Base-by-base conservation (phyloP, 1,284 basidiomycete genomes). In the Pholiota adiposa region DNA sequence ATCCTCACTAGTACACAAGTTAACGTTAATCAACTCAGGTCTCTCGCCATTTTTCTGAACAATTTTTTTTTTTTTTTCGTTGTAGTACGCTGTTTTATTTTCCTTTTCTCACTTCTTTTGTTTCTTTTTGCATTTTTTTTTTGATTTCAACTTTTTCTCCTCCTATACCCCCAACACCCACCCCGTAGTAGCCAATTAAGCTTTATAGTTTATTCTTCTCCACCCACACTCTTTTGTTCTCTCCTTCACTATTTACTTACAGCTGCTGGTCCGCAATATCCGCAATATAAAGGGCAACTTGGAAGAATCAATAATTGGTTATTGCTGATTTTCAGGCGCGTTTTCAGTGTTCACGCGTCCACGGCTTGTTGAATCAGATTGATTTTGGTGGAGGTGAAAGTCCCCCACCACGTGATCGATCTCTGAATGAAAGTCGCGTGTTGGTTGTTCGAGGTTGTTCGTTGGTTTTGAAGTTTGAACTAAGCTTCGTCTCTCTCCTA, bases 371-470 rank as follows among this genome's bases (percentile, higher is more conserved):
- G n/a, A n/a, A n/a, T n/a, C n/a, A n/a, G n/a, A n/a, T n/a, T n/a
- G n/a, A n/a, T n/a, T n/a, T n/a, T n/a, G n/a, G n/a, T n/a, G n/a
- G n/a, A n/a, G n/a, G n/a, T n/a, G n/a, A 46, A 21, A 34, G 21
- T 27, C 14, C 27, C 5, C 6, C 36, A 38, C 6, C 54, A 56
- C 54, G 33, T 56, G 54, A 44, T 23, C 23, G 19, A 33, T 48
- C 31, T n/a, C 27, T 49, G 34, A 40, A 40, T 19, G 43, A 56
- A 49, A 58, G 65, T 67, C 67, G 69, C 64, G 67, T 69, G 69
- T 66, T 65, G 38, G 52, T 44, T 38, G 12, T n/a, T n/a, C n/a
- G n/a, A n/a, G 41, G 54, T 50, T 25, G 21, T 49, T 48, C 25
- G 51, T 40, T 53, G 34, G 33, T 40, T 53, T 65, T n/a, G n/a